Conservation (phyloP, 169 alveolate species). For the Plasmodium cynomolgi region DNA sequence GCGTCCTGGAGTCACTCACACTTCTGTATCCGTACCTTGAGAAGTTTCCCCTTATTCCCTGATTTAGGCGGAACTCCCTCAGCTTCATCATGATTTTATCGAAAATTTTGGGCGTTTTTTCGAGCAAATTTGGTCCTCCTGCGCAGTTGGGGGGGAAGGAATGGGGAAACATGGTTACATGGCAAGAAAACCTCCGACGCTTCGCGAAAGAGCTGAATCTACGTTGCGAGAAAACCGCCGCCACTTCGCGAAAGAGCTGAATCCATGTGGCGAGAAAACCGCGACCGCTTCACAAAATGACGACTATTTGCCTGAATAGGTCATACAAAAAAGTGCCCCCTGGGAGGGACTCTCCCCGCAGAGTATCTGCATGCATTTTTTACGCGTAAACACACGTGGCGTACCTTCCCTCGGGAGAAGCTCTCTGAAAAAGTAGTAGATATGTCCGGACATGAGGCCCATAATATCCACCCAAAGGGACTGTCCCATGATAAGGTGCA, state of each 20-base stretch:
- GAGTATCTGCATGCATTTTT: neutral
- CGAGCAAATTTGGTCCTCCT: conserved; percentile 80
- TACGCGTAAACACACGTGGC: neutral
- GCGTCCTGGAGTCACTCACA: conserved; percentile 34
- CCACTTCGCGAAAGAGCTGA: neutral
- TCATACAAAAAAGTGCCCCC: neutral
- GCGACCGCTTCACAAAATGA: neutral
- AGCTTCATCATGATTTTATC: conserved; percentile 81
- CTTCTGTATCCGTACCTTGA: conserved; percentile 44
- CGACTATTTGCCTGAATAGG: neutral
- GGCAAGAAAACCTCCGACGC: neutral
- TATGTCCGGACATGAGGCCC: conserved; percentile 90
- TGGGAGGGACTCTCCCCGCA: neutral
- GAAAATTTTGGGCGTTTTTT: conserved; percentile 80
- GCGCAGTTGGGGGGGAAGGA: neutral
- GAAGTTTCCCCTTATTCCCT: conserved; percentile 36
- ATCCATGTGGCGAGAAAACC: neutral
- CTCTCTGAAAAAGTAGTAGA: conserved; percentile 87
- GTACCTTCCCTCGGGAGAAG: conserved; percentile 86
- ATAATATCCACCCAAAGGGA: conserved; percentile 89
- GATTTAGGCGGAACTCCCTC: conserved; percentile 58
- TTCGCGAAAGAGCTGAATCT: neutral
- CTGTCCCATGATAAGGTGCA: conserved; percentile 90
- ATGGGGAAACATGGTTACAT: neutral
- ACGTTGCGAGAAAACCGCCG: neutral